Conservation (phyloP, 208 protist species). For the Crithidia thermophila region DNA sequence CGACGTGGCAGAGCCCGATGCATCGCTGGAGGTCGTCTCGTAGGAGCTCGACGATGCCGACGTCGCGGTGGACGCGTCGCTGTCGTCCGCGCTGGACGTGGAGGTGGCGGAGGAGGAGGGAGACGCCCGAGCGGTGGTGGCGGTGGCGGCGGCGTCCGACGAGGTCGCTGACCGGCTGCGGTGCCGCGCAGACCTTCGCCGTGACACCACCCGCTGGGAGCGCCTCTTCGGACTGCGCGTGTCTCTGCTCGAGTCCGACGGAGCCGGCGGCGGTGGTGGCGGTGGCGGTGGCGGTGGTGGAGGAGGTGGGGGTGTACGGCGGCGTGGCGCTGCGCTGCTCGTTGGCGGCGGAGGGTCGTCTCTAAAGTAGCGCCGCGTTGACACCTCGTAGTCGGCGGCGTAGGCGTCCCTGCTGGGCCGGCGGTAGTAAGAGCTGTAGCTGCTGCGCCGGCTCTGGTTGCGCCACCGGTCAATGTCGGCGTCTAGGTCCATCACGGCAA, state of each 20-base stretch:
- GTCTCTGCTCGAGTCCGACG: neutral
- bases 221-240: neutral
- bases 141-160: neutral
- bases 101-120: slow-evolving; percentile 3
- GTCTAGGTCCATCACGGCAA: slow-evolving; percentile 16
- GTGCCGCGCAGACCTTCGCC: neutral
- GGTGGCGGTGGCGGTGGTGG: slow-evolving; percentile 13
- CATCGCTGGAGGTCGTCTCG: neutral
- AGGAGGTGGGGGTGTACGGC: slow-evolving; percentile 19
- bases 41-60: slow-evolving; percentile 13
- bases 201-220: neutral
- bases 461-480: slow-evolving; percentile 25
- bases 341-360: neutral
- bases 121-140: neutral
- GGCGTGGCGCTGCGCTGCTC: neutral
- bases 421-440: slow-evolving; percentile 6
- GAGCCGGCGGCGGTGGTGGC: slow-evolving; percentile 4
- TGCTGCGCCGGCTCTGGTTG: slow-evolving; percentile 5
- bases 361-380: slow-evolving; percentile 19
- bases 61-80: neutral
- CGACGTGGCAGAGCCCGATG: neutral
- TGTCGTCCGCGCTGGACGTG: slow-evolving; percentile 1
- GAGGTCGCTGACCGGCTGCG: neutral
- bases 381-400: neutral
- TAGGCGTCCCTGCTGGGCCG: slow-evolving; percentile 16